These are phyloP conservation scores for Pseudophaeomoniella oleicola DNA, from an alignment of 2,329 filamentous ascomycete species.

Conservation along the genomic window DNA sequence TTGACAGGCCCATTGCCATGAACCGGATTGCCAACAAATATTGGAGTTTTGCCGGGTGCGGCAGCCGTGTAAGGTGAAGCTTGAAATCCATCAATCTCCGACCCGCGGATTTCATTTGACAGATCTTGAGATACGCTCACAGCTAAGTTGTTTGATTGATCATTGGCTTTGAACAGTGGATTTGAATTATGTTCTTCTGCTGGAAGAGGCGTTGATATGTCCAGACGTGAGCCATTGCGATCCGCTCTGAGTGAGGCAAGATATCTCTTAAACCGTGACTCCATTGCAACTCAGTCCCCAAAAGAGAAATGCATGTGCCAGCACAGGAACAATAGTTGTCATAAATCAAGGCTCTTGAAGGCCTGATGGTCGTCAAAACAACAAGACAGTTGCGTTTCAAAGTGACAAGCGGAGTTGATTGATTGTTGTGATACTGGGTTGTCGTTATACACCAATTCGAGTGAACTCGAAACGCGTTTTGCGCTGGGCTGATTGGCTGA, in stretches of 20 bases:
- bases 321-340: too few species aligned
- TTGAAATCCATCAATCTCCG: neutral
- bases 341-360: too few species aligned
- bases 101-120: neutral
- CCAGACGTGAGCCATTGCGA: neutral
- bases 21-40: conserved; percentile 9
- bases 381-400: too few species aligned
- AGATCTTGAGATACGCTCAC: neutral
- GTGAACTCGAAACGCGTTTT: neutral
- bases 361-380: too few species aligned
- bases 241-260: neutral
- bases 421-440: neutral
- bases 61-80: conserved; percentile 8
- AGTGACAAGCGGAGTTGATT: neutral
- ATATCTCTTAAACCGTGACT: neutral
- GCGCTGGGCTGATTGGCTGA: neutral
- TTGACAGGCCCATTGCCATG: conserved; percentile 14
- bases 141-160: neutral
- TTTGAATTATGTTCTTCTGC: neutral
- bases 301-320: too few species aligned
- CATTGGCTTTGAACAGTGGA: neutral
- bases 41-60: conserved; percentile 9
- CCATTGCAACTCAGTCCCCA: neutral
- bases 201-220: neutral
- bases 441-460: neutral